phyloP scores from a whole-genome alignment of 192 early-diverging fungal species.

The Tieghemiomyces parasiticus region DNA sequence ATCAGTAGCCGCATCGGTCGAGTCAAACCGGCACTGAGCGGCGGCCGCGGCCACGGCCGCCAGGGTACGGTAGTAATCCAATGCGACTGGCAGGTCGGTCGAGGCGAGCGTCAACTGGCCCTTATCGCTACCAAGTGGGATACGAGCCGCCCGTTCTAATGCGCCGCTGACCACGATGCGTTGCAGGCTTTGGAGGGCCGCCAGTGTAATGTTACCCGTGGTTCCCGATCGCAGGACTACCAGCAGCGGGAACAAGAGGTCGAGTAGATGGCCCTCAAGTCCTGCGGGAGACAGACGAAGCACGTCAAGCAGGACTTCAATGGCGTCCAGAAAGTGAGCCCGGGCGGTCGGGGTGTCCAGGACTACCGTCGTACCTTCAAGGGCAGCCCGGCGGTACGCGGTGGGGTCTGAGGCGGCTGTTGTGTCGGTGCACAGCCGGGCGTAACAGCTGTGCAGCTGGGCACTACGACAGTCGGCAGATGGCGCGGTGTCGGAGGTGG shows the following conservation, averaged over 20 bases:
- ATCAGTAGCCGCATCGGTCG: slow-evolving; percentile 82
- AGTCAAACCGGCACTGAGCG: slow-evolving; percentile 92
- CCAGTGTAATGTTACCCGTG: neutral
- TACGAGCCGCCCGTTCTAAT: neutral
- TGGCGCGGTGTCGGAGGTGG: neutral
- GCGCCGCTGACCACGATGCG: neutral
- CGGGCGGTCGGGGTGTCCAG: neutral
- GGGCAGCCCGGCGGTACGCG: neutral
- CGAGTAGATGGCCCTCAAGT: neutral
- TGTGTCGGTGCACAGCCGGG: neutral
- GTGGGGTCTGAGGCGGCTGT: neutral
- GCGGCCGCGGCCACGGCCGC: slow-evolving; percentile 51
- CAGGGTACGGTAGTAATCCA: slow-evolving; percentile 14
- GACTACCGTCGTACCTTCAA: neutral
- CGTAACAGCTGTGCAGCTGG: neutral
- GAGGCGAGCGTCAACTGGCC: neutral
- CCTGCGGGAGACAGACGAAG: neutral
- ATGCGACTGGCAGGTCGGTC: neutral
- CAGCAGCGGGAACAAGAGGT: neutral
- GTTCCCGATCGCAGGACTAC: neutral
- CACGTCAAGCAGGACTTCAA: neutral
- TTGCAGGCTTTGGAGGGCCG: slow-evolving; percentile 17
- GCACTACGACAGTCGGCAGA: too few relatives aligned
- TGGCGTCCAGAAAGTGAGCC: neutral
- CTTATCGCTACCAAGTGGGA: neutral